Evolutionary conservation across 1,284 basidiomycete genomes (phyloP), one percentile per base, ranked within the genome.

Genomic region (Erythrobasidium hasegawianum): DNA sequence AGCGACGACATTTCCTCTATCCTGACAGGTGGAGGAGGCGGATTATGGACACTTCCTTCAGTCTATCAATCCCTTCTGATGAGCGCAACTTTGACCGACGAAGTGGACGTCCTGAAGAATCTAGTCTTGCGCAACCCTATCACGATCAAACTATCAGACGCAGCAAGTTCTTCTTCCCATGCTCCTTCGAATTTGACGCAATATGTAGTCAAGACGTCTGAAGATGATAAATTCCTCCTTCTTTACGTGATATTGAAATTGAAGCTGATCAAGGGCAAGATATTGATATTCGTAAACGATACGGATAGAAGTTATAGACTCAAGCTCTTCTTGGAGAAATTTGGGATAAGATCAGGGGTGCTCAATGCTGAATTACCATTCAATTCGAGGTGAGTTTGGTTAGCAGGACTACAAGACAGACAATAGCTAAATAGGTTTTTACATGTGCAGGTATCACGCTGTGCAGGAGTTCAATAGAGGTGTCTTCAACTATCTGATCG

Each of bases 391-490:
- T 85, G 68, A 39, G 77, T 69, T 38, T 47, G 18, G 10, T n/a
- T n/a, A n/a, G n/a, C 13, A 10, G 16, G 24, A 27, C 52, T n/a
- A 7, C 8, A 27, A 22, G 20, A 27, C 8, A 14, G 4, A 9
- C 45, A 49, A n/a, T n/a, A n/a, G n/a, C n/a, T n/a, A n/a, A n/a
- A n/a, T n/a, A n/a, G n/a, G n/a, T n/a, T n/a, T n/a, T n/a, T n/a
- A n/a, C n/a, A n/a, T n/a, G 26, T 22, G 8, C 68, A 90, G 90
- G 77, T 97, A 95, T 75, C 96, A 98, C 76, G 89, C 90, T 4
- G 95, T 99, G 1, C 93, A 99, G 75, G 95, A 97, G 79, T 99
- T 99, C 77, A 97, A 99, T 79, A 90, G 93, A 74, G 96, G 96
- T 7, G 90, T 95, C 11, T 98, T 97, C 75, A 93, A 98, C 76